A percentile compares a stretch with the other conserved stretches of the same genome.
Conservation (phyloP, 495 filamentous ascomycete genomes). For the Lophiotrema nucula region DNA sequence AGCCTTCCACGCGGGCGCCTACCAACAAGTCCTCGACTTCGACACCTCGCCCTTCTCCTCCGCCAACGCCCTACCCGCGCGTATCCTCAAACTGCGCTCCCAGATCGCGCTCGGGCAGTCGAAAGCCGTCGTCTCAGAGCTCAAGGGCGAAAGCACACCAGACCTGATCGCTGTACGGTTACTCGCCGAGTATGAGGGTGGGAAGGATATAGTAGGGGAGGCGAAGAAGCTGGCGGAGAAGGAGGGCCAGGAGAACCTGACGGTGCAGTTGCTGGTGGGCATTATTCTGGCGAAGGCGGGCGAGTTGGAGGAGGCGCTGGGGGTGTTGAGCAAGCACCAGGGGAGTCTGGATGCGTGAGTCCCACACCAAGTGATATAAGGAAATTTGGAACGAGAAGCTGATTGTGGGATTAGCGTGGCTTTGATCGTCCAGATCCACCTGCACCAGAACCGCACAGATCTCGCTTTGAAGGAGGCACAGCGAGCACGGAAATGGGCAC, state of each 20-base stretch:
- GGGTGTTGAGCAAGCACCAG: constrained; percentile 74
- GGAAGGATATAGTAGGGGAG: constrained; percentile 53
- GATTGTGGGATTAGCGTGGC: constrained; percentile 41
- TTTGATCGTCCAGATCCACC: constrained; percentile 72
- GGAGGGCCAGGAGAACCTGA: constrained; percentile 64
- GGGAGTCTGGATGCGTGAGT: constrained; percentile 79
- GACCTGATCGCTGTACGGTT: constrained; percentile 78
- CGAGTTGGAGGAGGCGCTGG: constrained; percentile 78
- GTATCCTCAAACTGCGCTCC: constrained; percentile 75
- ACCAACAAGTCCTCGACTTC: constrained; percentile 76
- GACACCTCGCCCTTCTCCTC: constrained; percentile 71
- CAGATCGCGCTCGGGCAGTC: constrained; percentile 77
- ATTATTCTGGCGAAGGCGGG: constrained; percentile 75
- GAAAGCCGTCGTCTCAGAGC: constrained; percentile 65
- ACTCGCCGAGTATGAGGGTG: constrained; percentile 64
- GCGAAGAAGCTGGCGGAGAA: constrained; percentile 65
- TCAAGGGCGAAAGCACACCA: constrained; percentile 63
- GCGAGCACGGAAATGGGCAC: constrained; percentile 89
- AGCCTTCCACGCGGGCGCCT: constrained; percentile 91
- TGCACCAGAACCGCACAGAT: constrained; percentile 86
- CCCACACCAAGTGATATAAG: not conserved
- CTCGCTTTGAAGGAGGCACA: constrained; percentile 85
- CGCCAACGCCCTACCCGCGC: constrained; percentile 74
- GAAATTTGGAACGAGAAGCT: not conserved
- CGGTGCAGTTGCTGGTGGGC: constrained; percentile 75